Evolutionary conservation across 2,329 filamentous ascomycete species (phyloP).

Genomic region (Pseudogymnoascus verrucosus): DNA sequence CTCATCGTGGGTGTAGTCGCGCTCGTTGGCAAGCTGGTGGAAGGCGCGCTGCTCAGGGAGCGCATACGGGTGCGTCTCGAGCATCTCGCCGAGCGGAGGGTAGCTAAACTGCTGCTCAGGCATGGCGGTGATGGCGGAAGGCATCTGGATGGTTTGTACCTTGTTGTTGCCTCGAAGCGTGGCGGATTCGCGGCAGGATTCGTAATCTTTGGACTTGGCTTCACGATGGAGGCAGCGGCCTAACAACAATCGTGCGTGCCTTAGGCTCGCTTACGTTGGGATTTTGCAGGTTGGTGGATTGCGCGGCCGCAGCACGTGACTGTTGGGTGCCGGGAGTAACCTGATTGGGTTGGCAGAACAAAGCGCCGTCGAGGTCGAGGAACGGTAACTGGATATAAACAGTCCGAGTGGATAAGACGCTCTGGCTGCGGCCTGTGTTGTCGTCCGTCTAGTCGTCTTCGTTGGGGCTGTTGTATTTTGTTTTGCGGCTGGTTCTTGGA

Average conservation of each 20-base stretch:
- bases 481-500: background rate
- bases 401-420: background rate
- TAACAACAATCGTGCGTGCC: conserved; percentile 7
- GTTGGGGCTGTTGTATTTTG: background rate
- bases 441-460: background rate
- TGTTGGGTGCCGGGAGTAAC: background rate
- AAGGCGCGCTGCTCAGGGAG: conserved; percentile 7
- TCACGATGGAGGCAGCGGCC: conserved; percentile 2
- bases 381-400: background rate
- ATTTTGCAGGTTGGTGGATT: background rate
- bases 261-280: background rate
- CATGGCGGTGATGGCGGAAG: conserved; percentile 8
- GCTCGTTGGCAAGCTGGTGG: conserved; percentile 10
- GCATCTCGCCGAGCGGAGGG: conserved; percentile 10
- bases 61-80: conserved; percentile 3
- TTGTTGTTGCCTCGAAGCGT: conserved; percentile 1
- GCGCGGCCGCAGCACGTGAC: background rate
- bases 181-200: conserved; percentile 4
- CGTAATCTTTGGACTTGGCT: conserved; percentile 6
- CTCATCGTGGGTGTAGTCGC: conserved; percentile 10
- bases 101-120: conserved; percentile 10
- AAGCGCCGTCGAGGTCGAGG: background rate
- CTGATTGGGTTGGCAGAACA: background rate
- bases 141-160: background rate
- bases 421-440: background rate